Base-by-base conservation (phyloP, 371 early-diverging fungal species). In the Apophysomyces trapeziformis region DNA sequence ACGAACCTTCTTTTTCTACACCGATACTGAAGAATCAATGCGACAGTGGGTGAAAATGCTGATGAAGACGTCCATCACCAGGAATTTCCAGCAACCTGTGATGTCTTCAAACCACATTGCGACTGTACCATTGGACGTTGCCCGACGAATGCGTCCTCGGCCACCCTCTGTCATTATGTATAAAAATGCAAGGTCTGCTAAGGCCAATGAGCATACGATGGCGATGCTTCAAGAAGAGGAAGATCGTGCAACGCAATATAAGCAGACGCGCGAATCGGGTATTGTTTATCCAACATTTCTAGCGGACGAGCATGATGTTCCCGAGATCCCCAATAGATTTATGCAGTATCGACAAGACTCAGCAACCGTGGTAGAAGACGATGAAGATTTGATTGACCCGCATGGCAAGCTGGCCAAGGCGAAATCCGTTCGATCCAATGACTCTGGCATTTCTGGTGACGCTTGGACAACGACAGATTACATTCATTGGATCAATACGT, bases 31-130 rank as follows among this genome's bases (percentile, higher is more conserved):
- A 57, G 71, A 78, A 1, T 78, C 76, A 8, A 86, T 85, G 82
- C 79, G 79, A 8, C 70, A 70, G 1, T 91, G 90, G 90, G 74
- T 89, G 35, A 89, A 85, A 44, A 85, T 85, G 36, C 65, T 91
- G 61, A 90, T 90, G 83, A 91, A 91, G 64, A 84, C 89, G n/a
- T 88, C 92, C 0, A 91, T 91, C 68, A 78, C 83, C 18, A 78
- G 89, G 9, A 87, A 89, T 66, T 69, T 60, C n/a, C 70, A 71
- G 86, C 88, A 12, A 50, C 90, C 90, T 41, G 90, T 90, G 39
- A 82, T 90, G 65, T 87, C 88, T 7, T 88, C 89, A 18, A 87
- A 87, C 70, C 88, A 85, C 50, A 83, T 90, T 32, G 80, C 85
- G 0, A 90, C 90, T 0, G 83, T 90, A 3, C 79, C 89, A 0